Evolutionary conservation across 441 rosid species (phyloP).

Genomic region (Populus hybrid): DNA sequence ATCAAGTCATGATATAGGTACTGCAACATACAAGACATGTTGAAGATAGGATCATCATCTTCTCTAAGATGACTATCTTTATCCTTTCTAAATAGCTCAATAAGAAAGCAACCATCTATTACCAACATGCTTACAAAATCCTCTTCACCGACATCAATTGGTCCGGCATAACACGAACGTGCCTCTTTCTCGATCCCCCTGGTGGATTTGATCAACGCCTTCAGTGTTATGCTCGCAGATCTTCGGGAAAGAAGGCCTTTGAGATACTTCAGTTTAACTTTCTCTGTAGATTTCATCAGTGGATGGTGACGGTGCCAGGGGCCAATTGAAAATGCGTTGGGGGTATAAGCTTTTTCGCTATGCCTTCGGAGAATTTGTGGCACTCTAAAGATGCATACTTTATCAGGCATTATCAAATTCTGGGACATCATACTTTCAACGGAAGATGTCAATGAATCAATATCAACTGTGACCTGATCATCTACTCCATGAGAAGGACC

Average conservation of each 20-base stretch:
- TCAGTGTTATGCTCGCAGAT: too few species aligned
- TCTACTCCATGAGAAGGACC: not conserved
- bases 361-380: constrained; percentile 28
- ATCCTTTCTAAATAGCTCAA: not conserved
- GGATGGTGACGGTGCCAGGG: constrained; percentile 18
- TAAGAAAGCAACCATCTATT: too few species aligned
- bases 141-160: too few species aligned
- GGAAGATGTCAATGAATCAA: constrained; percentile 23
- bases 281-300: constrained; percentile 12
- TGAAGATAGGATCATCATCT: constrained; percentile 23
- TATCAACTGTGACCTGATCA: not conserved
- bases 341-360: constrained; percentile 27
- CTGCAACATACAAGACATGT: constrained; percentile 22
- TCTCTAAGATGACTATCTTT: not conserved
- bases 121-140: too few species aligned
- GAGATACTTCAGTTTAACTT: constrained; percentile 27
- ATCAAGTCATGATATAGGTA: not conserved
- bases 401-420: constrained; percentile 2
- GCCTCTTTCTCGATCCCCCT: too few species aligned
- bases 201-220: too few species aligned
- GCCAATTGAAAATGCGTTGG: constrained; percentile 32
- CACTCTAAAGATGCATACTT: constrained; percentile 27
- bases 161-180: too few species aligned
- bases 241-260: not conserved
- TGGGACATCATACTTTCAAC: constrained; percentile 10